Evolutionary conservation across 495 filamentous ascomycete genomes (phyloP).

Genomic region (Hypoxylon trugodes): DNA sequence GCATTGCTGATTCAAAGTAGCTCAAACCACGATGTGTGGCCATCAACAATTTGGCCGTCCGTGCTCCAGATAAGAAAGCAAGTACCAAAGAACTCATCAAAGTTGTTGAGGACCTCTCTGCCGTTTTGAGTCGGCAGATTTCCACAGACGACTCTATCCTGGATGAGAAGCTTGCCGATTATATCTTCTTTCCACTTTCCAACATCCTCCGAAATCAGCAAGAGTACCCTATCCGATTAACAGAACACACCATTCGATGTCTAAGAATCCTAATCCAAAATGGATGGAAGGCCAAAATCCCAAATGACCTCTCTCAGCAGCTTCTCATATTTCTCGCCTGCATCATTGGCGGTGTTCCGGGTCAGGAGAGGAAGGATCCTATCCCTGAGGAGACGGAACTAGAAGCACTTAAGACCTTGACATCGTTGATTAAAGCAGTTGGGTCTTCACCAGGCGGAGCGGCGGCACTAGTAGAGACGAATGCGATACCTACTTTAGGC

Average conservation of each 20-base stretch:
- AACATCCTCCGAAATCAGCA: constrained; percentile 83
- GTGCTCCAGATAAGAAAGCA: constrained; percentile 62
- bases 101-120: constrained; percentile 63
- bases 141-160: constrained; percentile 61
- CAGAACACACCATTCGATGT: constrained; percentile 79
- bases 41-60: constrained; percentile 74
- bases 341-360: constrained; percentile 74
- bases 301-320: constrained; percentile 77
- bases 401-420: constrained; percentile 57
- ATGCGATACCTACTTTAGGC: constrained; percentile 81
- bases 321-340: constrained; percentile 86
- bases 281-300: constrained; percentile 77
- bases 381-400: constrained; percentile 74
- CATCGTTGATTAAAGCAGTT: constrained; percentile 50
- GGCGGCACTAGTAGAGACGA: constrained; percentile 58
- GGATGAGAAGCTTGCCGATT: constrained; percentile 87
- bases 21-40: constrained; percentile 81
- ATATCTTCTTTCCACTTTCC: constrained; percentile 91
- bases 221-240: constrained; percentile 70
- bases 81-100: constrained; percentile 62
- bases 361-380: constrained; percentile 55
- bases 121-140: constrained; percentile 61
- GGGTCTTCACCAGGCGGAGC: constrained; percentile 45
- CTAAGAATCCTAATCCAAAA: constrained; percentile 73
- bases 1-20: constrained; percentile 50